Base-by-base conservation (phyloP, 129 eudicot genomes). In the Lactuca sativa region DNA sequence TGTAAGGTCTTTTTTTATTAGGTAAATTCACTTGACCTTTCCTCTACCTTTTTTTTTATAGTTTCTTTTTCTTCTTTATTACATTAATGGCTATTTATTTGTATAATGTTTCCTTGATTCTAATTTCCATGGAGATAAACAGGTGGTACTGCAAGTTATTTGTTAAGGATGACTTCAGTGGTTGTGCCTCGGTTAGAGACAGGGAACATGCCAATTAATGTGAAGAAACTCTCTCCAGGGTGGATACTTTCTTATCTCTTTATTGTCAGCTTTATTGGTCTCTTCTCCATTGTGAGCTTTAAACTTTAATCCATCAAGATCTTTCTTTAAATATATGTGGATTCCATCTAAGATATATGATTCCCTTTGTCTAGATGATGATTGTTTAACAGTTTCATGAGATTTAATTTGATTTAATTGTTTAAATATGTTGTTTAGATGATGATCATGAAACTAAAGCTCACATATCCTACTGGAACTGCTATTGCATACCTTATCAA, bases 401-500 rank as follows among this genome's bases (percentile, higher is more conserved):
- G n/a, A n/a, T n/a, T n/a, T n/a, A n/a, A n/a, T n/a, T n/a, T n/a
- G n/a, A n/a, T n/a, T n/a, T n/a, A n/a, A n/a, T n/a, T n/a, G n/a
- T n/a, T n/a, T n/a, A n/a, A n/a, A n/a, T n/a, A n/a, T n/a, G 17
- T 47, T 79, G 34, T 74, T 62, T 80, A 86, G 86, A 64, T 80
- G 41, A 83, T 86, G 91, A 67, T 86, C 64, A 54, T 83, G 41
- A 78, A 86, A 54, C 74, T 66, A n/a, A 76, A 80, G 71, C 78
- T 86, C 71, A 80, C 84, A 13, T 86, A 80, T 51, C 91, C 91
- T 11, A 86, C 86, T 25, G 91, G 88, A 38, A 86, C 88, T 30
- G 91, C 91, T 43, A 82, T 83, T 40, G 91, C 91, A 11, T 76
- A 77, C 73, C 81, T 86, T 34, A 86, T 86, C 37, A 86, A 86